Conservation (phyloP, 305 asterid genomes). For the Fraxinus dipetala region DNA sequence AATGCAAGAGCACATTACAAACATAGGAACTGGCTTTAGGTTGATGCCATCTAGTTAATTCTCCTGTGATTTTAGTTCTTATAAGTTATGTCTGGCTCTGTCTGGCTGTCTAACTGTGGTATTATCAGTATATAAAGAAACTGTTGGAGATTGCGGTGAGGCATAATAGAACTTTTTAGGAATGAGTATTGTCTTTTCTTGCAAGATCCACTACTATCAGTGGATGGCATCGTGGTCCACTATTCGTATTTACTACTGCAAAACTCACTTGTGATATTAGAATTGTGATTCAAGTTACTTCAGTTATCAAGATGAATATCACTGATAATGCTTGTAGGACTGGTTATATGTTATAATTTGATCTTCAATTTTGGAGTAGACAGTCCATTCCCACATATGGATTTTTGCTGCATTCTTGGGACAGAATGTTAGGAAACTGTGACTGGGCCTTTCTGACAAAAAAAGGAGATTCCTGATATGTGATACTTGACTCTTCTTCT, state of each 20-base stretch:
- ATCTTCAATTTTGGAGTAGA: neutral
- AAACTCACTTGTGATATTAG: neutral
- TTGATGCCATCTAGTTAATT: neutral
- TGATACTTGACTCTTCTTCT: neutral
- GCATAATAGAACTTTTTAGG: neutral
- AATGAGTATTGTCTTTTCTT: neutral
- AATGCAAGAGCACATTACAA: neutral
- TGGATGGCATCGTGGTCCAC: neutral
- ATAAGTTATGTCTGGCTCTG: neutral
- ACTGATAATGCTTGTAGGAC: neutral
- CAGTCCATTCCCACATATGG: neutral
- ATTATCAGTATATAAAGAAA: neutral
- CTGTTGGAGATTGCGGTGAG: neutral
- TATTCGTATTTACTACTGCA: neutral
- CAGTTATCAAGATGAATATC: neutral
- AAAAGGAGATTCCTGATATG: neutral
- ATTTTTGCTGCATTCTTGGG: neutral
- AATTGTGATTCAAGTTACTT: neutral
- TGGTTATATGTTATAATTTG: neutral
- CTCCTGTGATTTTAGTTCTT: neutral
- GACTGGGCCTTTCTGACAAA: neutral
- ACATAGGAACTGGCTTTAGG: neutral
- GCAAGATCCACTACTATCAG: neutral
- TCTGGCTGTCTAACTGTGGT: neutral
- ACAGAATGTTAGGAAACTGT: neutral